phyloP scores from a whole-genome alignment of 2,329 filamentous ascomycete species.

The Ophiostoma pallidulum region DNA sequence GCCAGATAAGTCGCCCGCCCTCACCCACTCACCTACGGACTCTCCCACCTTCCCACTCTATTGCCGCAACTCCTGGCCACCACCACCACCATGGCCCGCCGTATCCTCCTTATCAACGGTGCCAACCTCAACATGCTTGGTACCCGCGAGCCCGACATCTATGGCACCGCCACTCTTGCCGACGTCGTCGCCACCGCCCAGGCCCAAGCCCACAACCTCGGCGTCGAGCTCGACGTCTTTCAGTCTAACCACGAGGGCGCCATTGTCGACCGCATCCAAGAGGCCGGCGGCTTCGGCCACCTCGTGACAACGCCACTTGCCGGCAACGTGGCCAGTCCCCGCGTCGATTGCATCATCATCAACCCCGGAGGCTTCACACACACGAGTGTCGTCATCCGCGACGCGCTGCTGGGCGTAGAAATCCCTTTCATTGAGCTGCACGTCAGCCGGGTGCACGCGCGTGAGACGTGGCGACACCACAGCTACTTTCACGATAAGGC shows the following conservation, averaged over 20 bases:
- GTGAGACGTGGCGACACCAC: slow-evolving; percentile 59
- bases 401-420: slow-evolving; percentile 58
- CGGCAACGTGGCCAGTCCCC: not conserved
- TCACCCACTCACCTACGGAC: too few species aligned
- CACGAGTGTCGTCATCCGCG: slow-evolving; percentile 66
- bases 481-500: slow-evolving; percentile 71
- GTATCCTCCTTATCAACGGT: slow-evolving; percentile 68
- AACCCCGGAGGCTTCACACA: slow-evolving; percentile 70
- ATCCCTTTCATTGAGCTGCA: slow-evolving; percentile 75
- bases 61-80: not conserved
- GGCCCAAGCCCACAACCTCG: slow-evolving; percentile 39
- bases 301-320: not conserved
- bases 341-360: slow-evolving; percentile 58
- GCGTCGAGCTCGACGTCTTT: slow-evolving; percentile 45
- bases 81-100: slow-evolving; percentile 25
- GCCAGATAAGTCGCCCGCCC: too few species aligned
- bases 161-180: slow-evolving; percentile 58
- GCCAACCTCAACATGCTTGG: slow-evolving; percentile 76
- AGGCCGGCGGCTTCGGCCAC: slow-evolving; percentile 3
- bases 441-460: slow-evolving; percentile 62
- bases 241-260: slow-evolving; percentile 74
- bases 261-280: slow-evolving; percentile 63
- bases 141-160: slow-evolving; percentile 62
- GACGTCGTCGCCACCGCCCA: slow-evolving; percentile 46
- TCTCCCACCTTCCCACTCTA: too few species aligned